phyloP scores from a whole-genome alignment of 306 rosid species.

The Ammopiptanthus mongolicus region DNA sequence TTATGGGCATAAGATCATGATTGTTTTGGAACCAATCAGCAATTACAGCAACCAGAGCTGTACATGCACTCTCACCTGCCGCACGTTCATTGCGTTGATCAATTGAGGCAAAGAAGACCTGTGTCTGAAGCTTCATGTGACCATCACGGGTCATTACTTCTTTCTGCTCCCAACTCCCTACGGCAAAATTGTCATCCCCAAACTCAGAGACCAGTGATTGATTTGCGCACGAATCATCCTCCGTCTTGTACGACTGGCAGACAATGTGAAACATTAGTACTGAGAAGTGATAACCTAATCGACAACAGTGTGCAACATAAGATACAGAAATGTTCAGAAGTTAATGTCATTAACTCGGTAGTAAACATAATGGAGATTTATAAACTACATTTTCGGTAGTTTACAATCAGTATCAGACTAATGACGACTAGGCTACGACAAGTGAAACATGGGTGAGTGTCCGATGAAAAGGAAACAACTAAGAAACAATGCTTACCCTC shows the following conservation, averaged over 20 bases:
- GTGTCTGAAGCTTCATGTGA: slow-evolving; percentile 75
- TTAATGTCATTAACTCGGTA: neutral
- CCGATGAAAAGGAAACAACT: neutral
- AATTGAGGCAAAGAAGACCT: slow-evolving; percentile 92
- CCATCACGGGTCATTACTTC: slow-evolving; percentile 91
- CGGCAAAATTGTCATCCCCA: slow-evolving; percentile 82
- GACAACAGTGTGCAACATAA: neutral
- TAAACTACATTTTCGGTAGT: neutral
- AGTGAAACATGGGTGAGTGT: neutral
- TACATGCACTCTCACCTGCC: slow-evolving; percentile 97
- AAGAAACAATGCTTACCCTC: slow-evolving; percentile 42
- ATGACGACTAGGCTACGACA: neutral
- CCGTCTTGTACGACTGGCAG: slow-evolving; percentile 57
- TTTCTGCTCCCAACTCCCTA: slow-evolving; percentile 90
- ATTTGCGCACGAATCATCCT: slow-evolving; percentile 64
- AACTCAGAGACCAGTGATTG: slow-evolving; percentile 77
- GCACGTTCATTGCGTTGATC: slow-evolving; percentile 95
- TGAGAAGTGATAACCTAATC: neutral
- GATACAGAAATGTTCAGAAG: neutral
- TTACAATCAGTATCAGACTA: neutral
- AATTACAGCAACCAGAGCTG: slow-evolving; percentile 95
- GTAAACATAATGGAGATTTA: neutral
- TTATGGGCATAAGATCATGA: slow-evolving; percentile 69
- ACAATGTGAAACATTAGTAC: neutral
- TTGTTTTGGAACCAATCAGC: slow-evolving; percentile 92